These are phyloP conservation scores for Emergomyces africanus DNA, from an alignment of 2,329 filamentous ascomycete species.

Conservation along the genomic window DNA sequence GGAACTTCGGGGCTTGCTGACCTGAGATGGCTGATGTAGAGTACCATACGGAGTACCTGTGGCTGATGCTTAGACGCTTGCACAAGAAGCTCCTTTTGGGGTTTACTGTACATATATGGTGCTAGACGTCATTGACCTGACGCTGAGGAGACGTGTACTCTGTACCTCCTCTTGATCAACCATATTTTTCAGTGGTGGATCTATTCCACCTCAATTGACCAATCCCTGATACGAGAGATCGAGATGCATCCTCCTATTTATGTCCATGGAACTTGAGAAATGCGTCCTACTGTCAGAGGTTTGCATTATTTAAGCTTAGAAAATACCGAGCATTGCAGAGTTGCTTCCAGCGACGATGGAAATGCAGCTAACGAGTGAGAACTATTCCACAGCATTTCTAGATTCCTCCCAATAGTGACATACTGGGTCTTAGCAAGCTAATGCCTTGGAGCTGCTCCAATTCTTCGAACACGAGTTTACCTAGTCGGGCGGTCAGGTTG, in stretches of 20 bases:
- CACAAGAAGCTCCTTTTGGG: no score
- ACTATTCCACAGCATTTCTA: no score
- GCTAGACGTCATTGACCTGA: not conserved
- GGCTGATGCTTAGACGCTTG: not conserved
- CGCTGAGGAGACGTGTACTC: not conserved
- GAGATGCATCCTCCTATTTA: not conserved
- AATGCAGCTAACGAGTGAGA: no score
- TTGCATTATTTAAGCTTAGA: not conserved
- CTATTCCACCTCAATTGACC: not conserved
- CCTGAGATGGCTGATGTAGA: not conserved
- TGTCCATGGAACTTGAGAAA: not conserved
- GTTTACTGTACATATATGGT: no score
- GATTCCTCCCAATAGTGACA: not conserved
- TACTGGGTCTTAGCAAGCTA: not conserved
- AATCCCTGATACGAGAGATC: not conserved
- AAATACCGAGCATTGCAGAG: no score
- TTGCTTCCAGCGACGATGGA: no score
- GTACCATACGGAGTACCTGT: no score
- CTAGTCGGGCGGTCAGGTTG: not conserved
- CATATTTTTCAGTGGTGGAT: not conserved
- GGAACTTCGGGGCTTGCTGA: not conserved
- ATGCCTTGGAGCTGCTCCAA: not conserved
- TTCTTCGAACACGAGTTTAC: not conserved
- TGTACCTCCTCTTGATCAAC: not conserved
- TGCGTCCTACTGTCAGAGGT: not conserved